Conservation (phyloP, 371 early-diverging fungal species). For the Fennellomyces sp. region DNA sequence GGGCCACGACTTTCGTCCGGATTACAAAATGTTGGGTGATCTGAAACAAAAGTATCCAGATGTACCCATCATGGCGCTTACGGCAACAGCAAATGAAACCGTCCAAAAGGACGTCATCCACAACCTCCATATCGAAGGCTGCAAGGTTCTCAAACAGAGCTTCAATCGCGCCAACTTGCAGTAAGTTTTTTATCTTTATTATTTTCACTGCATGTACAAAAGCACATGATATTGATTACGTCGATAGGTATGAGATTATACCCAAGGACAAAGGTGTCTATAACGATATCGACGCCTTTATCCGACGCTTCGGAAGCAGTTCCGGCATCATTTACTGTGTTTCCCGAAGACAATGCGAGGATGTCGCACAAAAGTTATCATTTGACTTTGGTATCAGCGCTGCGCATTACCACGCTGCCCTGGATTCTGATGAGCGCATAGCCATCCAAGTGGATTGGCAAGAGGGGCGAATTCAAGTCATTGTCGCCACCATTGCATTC, state of each 20-base stretch:
- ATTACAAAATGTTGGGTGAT: slow-evolving; percentile 75
- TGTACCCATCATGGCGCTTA: slow-evolving; percentile 97
- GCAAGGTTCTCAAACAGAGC: slow-evolving; percentile 77
- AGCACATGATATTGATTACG: background rate
- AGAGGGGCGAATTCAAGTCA: slow-evolving; percentile 71
- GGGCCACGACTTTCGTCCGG: slow-evolving; percentile 97
- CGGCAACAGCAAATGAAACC: slow-evolving; percentile 96
- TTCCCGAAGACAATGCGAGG: slow-evolving; percentile 89
- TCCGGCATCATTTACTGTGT: slow-evolving; percentile 99
- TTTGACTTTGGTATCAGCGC: slow-evolving; percentile 51
- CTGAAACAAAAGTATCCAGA: slow-evolving; percentile 70
- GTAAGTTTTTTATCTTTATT: slow-evolving; percentile 23
- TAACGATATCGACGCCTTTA: slow-evolving; percentile 6
- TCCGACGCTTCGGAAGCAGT: slow-evolving; percentile 68
- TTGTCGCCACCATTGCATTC: slow-evolving; percentile 30
- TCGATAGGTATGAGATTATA: slow-evolving; percentile 76
- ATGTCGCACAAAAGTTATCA: slow-evolving; percentile 75
- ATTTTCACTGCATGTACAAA: background rate
- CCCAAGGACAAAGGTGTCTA: slow-evolving; percentile 45
- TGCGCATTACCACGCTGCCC: slow-evolving; percentile 92
- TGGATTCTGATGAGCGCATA: slow-evolving; percentile 82
- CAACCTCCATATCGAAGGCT: slow-evolving; percentile 71
- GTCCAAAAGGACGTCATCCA: slow-evolving; percentile 81
- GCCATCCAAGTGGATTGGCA: slow-evolving; percentile 92
- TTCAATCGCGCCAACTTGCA: slow-evolving; percentile 89